Evolutionary conservation across 2,329 filamentous ascomycete genomes (phyloP).

Genomic region (Cercospora beticola): DNA sequence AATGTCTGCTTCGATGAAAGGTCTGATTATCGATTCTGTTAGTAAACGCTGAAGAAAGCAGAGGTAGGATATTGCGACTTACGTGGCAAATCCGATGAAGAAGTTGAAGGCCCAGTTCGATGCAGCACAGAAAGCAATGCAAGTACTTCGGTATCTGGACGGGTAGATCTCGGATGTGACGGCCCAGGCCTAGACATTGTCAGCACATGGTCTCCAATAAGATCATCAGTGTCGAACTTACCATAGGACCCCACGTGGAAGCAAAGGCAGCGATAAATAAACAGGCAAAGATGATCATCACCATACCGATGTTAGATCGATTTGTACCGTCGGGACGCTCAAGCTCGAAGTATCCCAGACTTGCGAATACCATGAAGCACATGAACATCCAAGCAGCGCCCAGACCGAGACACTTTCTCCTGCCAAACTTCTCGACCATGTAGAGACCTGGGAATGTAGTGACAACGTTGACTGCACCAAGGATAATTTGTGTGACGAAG

Average conservation of each 20-base stretch:
- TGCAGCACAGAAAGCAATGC: constrained; percentile 59
- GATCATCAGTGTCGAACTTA: not conserved
- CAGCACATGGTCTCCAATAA: constrained; percentile 47
- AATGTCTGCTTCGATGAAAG: constrained; percentile 36
- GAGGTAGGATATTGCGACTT: not conserved
- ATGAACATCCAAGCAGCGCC: constrained; percentile 50
- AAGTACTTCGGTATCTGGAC: constrained; percentile 52
- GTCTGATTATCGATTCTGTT: not conserved
- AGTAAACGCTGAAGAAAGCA: not conserved
- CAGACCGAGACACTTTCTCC: constrained; percentile 46
- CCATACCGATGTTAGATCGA: constrained; percentile 51
- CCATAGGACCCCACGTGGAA: constrained; percentile 57
- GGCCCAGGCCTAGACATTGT: constrained; percentile 55
- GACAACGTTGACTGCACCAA: constrained; percentile 46
- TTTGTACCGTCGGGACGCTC: constrained; percentile 25
- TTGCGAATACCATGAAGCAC: constrained; percentile 57
- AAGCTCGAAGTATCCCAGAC: constrained; percentile 45
- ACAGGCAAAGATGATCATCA: constrained; percentile 66
- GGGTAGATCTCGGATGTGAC: constrained; percentile 53
- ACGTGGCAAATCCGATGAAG: constrained; percentile 28
- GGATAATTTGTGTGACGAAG: constrained; percentile 46
- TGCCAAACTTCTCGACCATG: constrained; percentile 50
- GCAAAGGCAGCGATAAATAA: constrained; percentile 65
- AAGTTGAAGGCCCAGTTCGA: constrained; percentile 56
- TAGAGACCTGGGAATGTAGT: constrained; percentile 48